Base-by-base conservation (phyloP, 2,329 filamentous ascomycete species). In the Trichophyton simii region DNA sequence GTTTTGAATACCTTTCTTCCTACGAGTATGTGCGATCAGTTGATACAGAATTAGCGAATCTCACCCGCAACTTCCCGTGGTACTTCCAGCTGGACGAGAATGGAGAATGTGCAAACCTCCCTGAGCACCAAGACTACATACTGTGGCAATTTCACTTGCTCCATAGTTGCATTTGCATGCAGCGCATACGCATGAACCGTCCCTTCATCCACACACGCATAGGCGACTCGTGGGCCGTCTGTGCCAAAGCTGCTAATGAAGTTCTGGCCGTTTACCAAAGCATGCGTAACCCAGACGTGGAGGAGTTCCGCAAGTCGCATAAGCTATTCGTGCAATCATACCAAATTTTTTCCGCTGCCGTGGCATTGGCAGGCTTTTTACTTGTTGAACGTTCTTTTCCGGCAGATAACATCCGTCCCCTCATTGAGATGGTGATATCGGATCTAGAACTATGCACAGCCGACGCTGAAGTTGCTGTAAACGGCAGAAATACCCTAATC, bases 381-480 rank as follows among this genome's bases (percentile, higher is more conserved):
- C 66, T 70, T 2, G 68, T 70, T 18, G 68, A 70, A 59, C 63
- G 67, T 13, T 65, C 66, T 2, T 64, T 68, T 36, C 68, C 67
- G 3, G 64, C 62, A 15, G 63, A 67, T 8, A 65, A 63, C 20
- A 67, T 67, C 48, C 60, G 66, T 15, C 60, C 63, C 11, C 66
- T 68, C 59, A 63, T 69, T 38, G 65, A 70, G 46, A 68, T 66
- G 66, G 67, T 69, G 22, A 67, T 69, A 25, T 61, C 62, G 1
- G 68, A 69, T 57, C 60, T 69, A 22, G 66, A 61, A 31, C 57
- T 64, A 7, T 61, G 63, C 1, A 67, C 68, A 38, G 61, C 62
- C 20, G 60, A 64, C 18, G 62, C 63, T 1, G 61, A 67, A 0
- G 66, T 65, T 34, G 63, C 67, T 4, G 61, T 62, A 5, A 67